Evolutionary conservation across 2,329 filamentous ascomycete genomes (phyloP), one percentile per base, ranked within the genome.

Genomic region (Phoma sp.): DNA sequence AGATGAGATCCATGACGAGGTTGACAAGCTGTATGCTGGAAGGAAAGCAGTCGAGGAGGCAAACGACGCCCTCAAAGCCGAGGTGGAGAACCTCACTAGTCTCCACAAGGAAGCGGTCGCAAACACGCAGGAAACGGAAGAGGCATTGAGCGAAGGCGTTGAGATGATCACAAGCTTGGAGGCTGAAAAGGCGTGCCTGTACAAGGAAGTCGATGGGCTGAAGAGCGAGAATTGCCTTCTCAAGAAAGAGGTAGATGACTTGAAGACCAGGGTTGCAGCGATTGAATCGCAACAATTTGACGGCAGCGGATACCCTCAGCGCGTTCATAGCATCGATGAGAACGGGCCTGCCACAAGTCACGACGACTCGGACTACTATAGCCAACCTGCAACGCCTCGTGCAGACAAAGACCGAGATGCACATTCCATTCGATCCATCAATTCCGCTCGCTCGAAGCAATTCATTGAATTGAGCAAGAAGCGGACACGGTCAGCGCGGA

Each of bases 361-460:
- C 40, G 68, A 69, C 35, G 69, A 72, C 43, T 75, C 72, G 14
- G 72, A 75, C 40, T 75, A 75, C 47, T 75, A 71, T 55, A 74
- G 71, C 42, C 71, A 73, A 50, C 67, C 70, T 37, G 63, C 55
- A 7, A 73, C 70, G 23, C 72, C 71, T 33, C 65, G 48, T 4
- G 43, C 30, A 35, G 47, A 44, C 7, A 3, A 25, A 13, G 47
- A 47, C 18, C 32, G 18, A 27, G 47, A 51, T 7, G 24, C 24
- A 4, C 24, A 46, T 5, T 51, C 53, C 14, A 33, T 56, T 11
- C 47, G 38, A 7, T 51, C 52, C 8, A 35, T 61, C 1, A 62
- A 64, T 8, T 68, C 68, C 4, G 65, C 67, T 39, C 67, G 64
- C n/a, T 70, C 70, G 9, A 68, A 55, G 56, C 67, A 67, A 13